Base-by-base conservation (phyloP, 2,329 filamentous ascomycete genomes). In the Chrysosphaeria jannelii region DNA sequence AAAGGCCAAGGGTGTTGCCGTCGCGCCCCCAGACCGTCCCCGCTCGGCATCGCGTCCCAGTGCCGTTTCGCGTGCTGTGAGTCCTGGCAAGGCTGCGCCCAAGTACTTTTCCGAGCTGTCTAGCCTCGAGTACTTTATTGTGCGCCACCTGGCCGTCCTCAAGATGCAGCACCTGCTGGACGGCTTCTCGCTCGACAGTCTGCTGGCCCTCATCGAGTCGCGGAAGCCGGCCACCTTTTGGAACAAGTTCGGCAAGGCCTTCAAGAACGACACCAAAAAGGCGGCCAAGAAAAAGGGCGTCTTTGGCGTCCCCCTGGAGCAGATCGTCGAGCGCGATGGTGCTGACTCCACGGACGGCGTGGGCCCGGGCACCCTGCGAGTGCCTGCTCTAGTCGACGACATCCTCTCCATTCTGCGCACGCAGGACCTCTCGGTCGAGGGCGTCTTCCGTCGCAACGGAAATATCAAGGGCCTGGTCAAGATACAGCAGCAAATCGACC, bases 351-450 rank as follows among this genome's bases (percentile, higher is more conserved):
- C 79, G 1, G 78, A 93, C 40, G 85, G 85, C 17, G 75, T 97
- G 29, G 85, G 85, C 1, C 79, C 85, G 8, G 81, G 79, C 10
- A 70, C 76, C 9, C 53, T 97, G 27, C 70, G 76, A 25, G 75
- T 97, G 20, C 85, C 85, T 3, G 72, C 76, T n/a, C 54, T 97
- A 24, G 59, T 97, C n/a, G 81, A 93, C 37, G 81, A 91, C 39
- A 67, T 81, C 23, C 69, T 97, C 18, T 71, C 74, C 4, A 78
- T 79, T 8, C 90, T 97, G 75, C 67, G 79, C 35, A 85, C 81
- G 44, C 93, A 97, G 76, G 85, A 97, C 42, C 78, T 97, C 50
- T 93, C 81, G 2, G 76, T 97, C 2, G 85, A 97, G 44, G 85
- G 85, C 36, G 79, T 97, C 12, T 97, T 97, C 60, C 67, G 85